Evolutionary conservation across 2,329 filamentous ascomycete genomes (phyloP), one percentile per base, ranked within the genome.

Genomic region (Beauveria medogensis): DNA sequence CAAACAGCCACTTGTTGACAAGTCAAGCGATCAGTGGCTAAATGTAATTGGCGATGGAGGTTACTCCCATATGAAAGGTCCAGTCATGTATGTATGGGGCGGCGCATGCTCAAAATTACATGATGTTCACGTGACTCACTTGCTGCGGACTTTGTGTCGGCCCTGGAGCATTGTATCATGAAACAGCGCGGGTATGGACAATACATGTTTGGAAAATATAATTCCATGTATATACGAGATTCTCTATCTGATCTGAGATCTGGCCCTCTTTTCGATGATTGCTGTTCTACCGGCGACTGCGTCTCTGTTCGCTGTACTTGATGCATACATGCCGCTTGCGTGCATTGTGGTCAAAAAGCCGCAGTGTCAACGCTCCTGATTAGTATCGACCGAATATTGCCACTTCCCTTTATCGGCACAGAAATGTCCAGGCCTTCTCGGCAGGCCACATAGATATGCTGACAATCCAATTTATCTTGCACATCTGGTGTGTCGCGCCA

Each of bases 401-500:
- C 82, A 57, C 72, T 75, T 3, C 82, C 82, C 58, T 70, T 76
- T 2, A 80, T 66, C 12, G 65, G 67, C n/a, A 83, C 69, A 12
- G 30, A 60, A 26, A 56, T 65, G 20, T 10, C 52, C 34, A 60
- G 54, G 8, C 63, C 62, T 4, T 64, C 22, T 14, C 46, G 37
- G 40, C 41, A 64, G 52, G 3, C 18, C 64, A 65, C 63, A 62
- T 58, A n/a, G 74, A 62, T 1, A 56, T 59, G 10, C 54, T 43
- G 0, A 61, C 65, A 69, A 24, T 65, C 69, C 5, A 71, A 69
- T 0, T 64, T 64, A 0, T 73, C 66, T 14, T 65, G 64, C 48
- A 74, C 60, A 67, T 82, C 80, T 0, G 85, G 85, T 72, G 80
- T 82, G 69, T 93, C 90, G 60, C 87, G 76, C 90, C 90, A 93